Percentiles rank a stretch among this genome's conserved stretches.
Conservation (phyloP, 768 basidiomycete species). For the Serendipita sp. region DNA sequence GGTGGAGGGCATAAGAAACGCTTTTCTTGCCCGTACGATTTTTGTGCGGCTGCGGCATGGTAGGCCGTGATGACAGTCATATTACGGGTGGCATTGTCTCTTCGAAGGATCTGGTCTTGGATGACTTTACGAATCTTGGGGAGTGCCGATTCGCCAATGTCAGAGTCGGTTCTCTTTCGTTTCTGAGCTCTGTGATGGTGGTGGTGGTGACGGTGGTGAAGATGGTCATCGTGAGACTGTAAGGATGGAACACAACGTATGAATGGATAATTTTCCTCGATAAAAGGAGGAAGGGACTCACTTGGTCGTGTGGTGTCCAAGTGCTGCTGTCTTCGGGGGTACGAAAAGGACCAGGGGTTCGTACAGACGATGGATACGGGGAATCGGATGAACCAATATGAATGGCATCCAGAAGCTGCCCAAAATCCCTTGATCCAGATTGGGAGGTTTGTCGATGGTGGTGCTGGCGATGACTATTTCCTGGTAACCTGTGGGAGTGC, state of each 20-base stretch:
- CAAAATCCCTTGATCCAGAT: neutral
- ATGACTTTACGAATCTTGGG: neutral
- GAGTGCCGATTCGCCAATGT: neutral
- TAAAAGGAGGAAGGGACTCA: neutral
- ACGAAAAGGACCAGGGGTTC: neutral
- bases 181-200: neutral
- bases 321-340: neutral
- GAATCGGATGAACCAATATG: neutral
- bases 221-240: neutral
- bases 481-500: neutral
- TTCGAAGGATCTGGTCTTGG: neutral
- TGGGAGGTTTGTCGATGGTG: neutral
- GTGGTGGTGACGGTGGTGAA: neutral
- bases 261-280: neutral
- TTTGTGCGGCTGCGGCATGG: slow-evolving; percentile 88
- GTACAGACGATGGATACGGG: neutral
- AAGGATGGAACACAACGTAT: too few species aligned
- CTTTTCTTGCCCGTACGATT: slow-evolving; percentile 92
- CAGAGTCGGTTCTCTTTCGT: neutral
- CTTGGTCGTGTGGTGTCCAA: neutral
- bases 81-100: slow-evolving; percentile 23
- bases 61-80: slow-evolving; percentile 86
- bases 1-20: slow-evolving; percentile 89
- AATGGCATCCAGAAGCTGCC: neutral
- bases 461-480: neutral